Evolutionary conservation across 495 filamentous ascomycete species (phyloP).

Genomic region (Podospora sp.): DNA sequence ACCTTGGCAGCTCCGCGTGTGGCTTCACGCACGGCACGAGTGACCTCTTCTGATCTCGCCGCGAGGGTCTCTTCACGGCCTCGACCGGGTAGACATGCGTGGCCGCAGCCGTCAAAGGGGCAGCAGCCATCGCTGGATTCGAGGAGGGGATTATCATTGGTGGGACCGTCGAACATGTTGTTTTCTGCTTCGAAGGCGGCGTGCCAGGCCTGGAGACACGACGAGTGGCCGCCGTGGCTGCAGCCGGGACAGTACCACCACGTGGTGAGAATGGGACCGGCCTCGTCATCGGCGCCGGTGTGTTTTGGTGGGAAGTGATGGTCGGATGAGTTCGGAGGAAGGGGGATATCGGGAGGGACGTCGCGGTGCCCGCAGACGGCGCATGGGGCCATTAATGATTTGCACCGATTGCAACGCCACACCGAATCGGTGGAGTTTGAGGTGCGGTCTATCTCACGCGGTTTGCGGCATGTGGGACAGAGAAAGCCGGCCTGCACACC

Average conservation of each 20-base stretch:
- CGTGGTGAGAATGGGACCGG: slow-evolving; percentile 38
- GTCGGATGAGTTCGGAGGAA: slow-evolving; percentile 7
- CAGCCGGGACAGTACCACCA: slow-evolving; percentile 78
- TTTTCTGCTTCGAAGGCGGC: slow-evolving; percentile 27
- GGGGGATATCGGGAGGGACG: slow-evolving; percentile 25
- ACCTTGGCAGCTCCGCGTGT: slow-evolving; percentile 32
- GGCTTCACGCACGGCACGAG: slow-evolving; percentile 45
- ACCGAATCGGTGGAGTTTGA: slow-evolving; percentile 33
- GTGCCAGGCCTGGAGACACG: slow-evolving; percentile 71
- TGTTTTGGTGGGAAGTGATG: not conserved
- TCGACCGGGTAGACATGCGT: slow-evolving; percentile 69
- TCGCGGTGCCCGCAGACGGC: slow-evolving; percentile 49
- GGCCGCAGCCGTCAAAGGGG: slow-evolving; percentile 70
- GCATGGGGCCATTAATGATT: slow-evolving; percentile 46
- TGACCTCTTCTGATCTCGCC: slow-evolving; percentile 46
- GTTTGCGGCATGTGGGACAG: slow-evolving; percentile 56
- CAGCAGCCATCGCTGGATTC: slow-evolving; percentile 69
- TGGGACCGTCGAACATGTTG: slow-evolving; percentile 14
- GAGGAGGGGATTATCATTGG: slow-evolving; percentile 35
- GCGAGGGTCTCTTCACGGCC: slow-evolving; percentile 53
- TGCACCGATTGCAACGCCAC: slow-evolving; percentile 55
- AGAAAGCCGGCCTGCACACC: slow-evolving; percentile 48
- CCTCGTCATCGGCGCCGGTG: not conserved
- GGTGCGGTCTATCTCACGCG: slow-evolving; percentile 52
- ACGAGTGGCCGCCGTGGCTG: slow-evolving; percentile 72